phyloP scores from a whole-genome alignment of 2,329 filamentous ascomycete genomes.

The Cladophialophora yegresii region DNA sequence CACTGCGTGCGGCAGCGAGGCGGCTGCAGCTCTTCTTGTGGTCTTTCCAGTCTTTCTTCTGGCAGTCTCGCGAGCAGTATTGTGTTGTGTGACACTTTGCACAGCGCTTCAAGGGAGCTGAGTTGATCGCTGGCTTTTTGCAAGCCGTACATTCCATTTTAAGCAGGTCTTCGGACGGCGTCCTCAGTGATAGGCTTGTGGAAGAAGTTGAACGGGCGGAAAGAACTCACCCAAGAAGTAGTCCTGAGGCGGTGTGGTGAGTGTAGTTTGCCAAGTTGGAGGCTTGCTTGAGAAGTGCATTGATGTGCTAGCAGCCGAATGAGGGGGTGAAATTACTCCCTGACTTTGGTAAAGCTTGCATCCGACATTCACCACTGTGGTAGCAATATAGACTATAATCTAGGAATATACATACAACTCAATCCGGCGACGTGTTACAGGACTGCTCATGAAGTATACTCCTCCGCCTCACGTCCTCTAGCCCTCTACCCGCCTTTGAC shows the following conservation, averaged over 20 bases:
- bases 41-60: constrained; percentile 54
- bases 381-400: background rate
- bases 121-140: background rate
- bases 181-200: background rate
- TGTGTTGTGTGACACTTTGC: constrained; percentile 31
- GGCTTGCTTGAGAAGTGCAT: background rate
- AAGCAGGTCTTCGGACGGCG: background rate
- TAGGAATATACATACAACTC: background rate
- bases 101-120: background rate
- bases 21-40: constrained; percentile 44
- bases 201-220: background rate
- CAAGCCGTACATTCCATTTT: constrained; percentile 1
- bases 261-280: background rate
- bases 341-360: background rate
- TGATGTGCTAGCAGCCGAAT: background rate
- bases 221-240: background rate
- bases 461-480: background rate
- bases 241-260: background rate
- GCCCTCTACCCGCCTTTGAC: background rate
- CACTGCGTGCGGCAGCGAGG: background rate
- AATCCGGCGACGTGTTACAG: background rate
- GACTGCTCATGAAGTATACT: background rate
- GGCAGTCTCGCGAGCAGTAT: constrained; percentile 58
- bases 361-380: background rate
- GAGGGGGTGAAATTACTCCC: background rate